phyloP scores from a whole-genome alignment of 2,329 filamentous ascomycete genomes.

The Monosporascus sp. region DNA sequence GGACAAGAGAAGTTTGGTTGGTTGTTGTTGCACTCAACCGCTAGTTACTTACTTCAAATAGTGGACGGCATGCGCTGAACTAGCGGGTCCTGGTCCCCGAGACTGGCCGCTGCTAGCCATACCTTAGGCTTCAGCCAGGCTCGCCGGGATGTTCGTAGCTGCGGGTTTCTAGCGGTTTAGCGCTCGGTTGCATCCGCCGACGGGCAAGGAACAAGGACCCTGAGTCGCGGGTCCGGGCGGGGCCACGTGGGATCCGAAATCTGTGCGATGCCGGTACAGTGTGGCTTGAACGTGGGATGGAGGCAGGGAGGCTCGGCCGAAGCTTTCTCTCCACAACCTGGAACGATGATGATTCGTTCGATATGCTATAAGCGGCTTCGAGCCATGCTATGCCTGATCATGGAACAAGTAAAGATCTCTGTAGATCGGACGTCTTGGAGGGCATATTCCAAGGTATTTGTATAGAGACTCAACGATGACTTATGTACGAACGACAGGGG shows the following conservation, averaged over 20 bases:
- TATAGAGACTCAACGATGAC: neutral
- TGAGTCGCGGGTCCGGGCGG: neutral
- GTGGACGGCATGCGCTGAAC: constrained; percentile 18
- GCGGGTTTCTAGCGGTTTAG: constrained; percentile 7
- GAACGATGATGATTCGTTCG: neutral
- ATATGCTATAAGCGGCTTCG: neutral
- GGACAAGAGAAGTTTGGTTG: neutral
- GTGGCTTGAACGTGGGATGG: too few species aligned
- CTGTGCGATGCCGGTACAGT: constrained; percentile 1
- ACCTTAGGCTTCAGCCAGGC: constrained; percentile 1
- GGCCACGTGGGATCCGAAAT: neutral
- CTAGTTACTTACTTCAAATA: constrained; percentile 19
- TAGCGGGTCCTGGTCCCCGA: constrained; percentile 1
- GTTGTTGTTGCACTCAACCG: neutral
- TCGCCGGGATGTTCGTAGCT: constrained; percentile 3
- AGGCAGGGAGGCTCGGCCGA: too few species aligned
- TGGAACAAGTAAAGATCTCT: neutral
- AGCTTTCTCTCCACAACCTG: too few species aligned
- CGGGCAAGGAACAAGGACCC: constrained; percentile 4
- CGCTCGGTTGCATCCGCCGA: constrained; percentile 16
- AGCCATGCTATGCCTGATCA: neutral
- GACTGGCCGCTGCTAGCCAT: constrained; percentile 15
- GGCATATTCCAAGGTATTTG: neutral
- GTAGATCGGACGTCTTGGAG: neutral
- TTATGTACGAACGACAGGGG: neutral